Evolutionary conservation across 352 stramenopile genomes (phyloP).

Genomic region (Achlya hypogyna): DNA sequence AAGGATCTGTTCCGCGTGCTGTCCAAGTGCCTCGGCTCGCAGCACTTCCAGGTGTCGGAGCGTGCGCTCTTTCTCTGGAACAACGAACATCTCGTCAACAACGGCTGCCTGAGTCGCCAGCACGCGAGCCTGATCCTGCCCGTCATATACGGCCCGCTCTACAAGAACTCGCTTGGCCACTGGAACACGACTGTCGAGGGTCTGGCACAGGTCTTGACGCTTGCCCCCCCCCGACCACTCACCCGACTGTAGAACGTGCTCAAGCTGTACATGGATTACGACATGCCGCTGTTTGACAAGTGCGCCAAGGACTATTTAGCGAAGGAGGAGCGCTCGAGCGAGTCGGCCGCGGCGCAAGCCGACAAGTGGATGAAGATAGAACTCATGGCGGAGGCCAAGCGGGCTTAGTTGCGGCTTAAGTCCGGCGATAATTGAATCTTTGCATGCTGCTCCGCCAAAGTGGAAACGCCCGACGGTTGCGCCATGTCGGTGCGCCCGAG

Average conservation of each 20-base stretch:
- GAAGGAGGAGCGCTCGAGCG: constrained; percentile 56
- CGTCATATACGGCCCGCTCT: constrained; percentile 89
- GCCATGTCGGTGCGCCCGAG: background rate
- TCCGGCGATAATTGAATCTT: background rate
- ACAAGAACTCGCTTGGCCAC: constrained; percentile 85
- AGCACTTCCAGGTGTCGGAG: constrained; percentile 96
- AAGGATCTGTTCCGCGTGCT: constrained; percentile 72
- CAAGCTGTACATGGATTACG: constrained; percentile 91
- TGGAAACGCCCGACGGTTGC: no score
- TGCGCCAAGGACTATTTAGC: constrained; percentile 79
- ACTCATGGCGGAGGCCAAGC: constrained; percentile 71
- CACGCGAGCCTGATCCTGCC: constrained; percentile 90
- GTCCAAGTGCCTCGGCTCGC: constrained; percentile 85
- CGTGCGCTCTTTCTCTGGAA: constrained; percentile 98
- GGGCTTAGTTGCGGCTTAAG: background rate
- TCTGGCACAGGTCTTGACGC: constrained; percentile 73
- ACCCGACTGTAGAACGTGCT: constrained; percentile 55
- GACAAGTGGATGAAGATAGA: constrained; percentile 93
- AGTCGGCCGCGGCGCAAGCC: constrained; percentile 69
- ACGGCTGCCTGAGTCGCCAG: constrained; percentile 89
- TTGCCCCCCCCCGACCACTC: background rate
- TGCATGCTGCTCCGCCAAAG: no score
- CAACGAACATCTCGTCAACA: constrained; percentile 96
- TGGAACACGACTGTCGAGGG: constrained; percentile 97
- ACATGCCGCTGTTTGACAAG: constrained; percentile 90